Evolutionary conservation across 129 eudicot species (phyloP).

Genomic region (Escallonia herrerae): DNA sequence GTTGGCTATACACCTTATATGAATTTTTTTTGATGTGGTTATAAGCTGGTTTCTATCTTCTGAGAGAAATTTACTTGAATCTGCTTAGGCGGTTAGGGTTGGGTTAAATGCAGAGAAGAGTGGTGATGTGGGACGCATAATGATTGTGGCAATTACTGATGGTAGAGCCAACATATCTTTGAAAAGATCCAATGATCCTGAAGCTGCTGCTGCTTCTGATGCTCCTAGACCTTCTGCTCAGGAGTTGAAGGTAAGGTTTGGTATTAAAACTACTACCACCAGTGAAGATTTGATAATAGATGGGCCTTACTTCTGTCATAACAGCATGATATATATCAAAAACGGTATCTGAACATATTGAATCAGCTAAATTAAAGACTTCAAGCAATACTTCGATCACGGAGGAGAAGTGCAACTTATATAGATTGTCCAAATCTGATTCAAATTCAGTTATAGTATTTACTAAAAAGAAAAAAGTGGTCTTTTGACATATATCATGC

Average conservation of each 20-base stretch:
- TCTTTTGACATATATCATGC: too few relatives aligned
- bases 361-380: too few relatives aligned
- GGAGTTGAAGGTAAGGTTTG: conserved; percentile 61
- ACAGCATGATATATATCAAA: too few relatives aligned
- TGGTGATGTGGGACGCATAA: conserved; percentile 95
- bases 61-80: not conserved
- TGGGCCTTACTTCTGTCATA: too few relatives aligned
- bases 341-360: too few relatives aligned
- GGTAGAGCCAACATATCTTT: conserved; percentile 97
- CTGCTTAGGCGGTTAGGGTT: conserved; percentile 79
- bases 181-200: conserved; percentile 85
- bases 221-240: conserved; percentile 75
- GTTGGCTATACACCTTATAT: too few relatives aligned
- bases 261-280: not conserved
- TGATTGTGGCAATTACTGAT: conserved; percentile 95
- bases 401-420: too few relatives aligned
- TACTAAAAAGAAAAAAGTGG: too few relatives aligned
- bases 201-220: conserved; percentile 53
- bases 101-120: conserved; percentile 97
- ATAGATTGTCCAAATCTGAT: too few relatives aligned
- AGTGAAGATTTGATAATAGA: too few relatives aligned
- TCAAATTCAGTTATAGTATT: too few relatives aligned
- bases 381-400: too few relatives aligned
- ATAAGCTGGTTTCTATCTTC: not conserved
- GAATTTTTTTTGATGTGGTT: not conserved